Evolutionary conservation across 176 grass and related monocot species (phyloP).

Genomic region (Areca catechu): DNA sequence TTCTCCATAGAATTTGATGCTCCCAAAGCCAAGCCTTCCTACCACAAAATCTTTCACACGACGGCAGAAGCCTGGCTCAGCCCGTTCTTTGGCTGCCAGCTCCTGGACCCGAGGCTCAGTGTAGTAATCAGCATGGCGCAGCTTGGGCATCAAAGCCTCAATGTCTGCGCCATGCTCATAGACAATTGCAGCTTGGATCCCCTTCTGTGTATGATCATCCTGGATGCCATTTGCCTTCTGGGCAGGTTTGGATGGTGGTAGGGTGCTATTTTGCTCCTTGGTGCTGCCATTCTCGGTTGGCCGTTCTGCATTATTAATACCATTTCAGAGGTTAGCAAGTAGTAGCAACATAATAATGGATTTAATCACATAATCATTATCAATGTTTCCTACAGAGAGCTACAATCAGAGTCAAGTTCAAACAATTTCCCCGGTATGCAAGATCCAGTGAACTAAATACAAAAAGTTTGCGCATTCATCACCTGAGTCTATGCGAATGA

Average conservation of each 20-base stretch:
- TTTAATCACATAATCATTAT: too few relatives aligned
- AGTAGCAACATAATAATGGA: too few relatives aligned
- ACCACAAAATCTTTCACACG: conserved; percentile 64
- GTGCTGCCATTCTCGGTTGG: conserved; percentile 13
- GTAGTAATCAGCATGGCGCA: conserved; percentile 59
- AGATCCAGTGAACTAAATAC: too few relatives aligned
- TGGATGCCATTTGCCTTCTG: conserved; percentile 31
- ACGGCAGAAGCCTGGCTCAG: conserved; percentile 55
- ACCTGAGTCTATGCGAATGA: too few relatives aligned
- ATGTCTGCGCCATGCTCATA: conserved; percentile 30
- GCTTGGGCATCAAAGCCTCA: conserved; percentile 59
- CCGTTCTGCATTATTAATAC: conserved; percentile 19
- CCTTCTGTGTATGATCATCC: conserved; percentile 11
- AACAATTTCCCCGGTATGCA: too few relatives aligned
- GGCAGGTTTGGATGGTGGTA: conserved; percentile 14
- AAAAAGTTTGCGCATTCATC: too few relatives aligned
- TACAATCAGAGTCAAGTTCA: too few relatives aligned
- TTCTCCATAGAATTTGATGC: conserved; percentile 67
- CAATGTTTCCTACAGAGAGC: too few relatives aligned
- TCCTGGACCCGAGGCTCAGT: conserved; percentile 58
- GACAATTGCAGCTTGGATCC: conserved; percentile 9
- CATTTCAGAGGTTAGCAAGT: background rate
- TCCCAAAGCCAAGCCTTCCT: conserved; percentile 59
- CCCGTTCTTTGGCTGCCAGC: conserved; percentile 69
- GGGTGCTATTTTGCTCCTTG: conserved; percentile 10